These are phyloP conservation scores for Saccharomyces jurei DNA, from an alignment of 805 yeast genomes.

Conservation along the genomic window DNA sequence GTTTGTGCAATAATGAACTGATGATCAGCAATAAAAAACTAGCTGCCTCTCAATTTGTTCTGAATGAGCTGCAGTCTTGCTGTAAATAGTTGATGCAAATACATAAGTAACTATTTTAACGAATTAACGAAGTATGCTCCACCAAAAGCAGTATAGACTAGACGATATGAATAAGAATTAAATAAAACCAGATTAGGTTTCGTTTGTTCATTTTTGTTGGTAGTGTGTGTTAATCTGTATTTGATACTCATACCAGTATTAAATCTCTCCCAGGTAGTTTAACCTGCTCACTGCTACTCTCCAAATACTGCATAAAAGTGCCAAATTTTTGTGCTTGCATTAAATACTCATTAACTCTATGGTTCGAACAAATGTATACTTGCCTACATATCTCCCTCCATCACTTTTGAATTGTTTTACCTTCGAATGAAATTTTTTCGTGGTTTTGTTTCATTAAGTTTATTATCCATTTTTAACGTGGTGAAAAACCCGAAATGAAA, in stretches of 20 bases:
- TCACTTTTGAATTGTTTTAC: not conserved
- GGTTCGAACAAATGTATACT: not conserved
- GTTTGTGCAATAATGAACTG: constrained; percentile 14
- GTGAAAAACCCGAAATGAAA: not conserved
- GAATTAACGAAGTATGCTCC: not conserved
- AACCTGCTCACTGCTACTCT: not conserved
- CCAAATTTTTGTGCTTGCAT: not conserved
- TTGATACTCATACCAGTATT: not conserved
- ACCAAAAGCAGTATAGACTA: not conserved
- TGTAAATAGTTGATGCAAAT: not conserved
- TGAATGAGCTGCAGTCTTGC: constrained; percentile 8
- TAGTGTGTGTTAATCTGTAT: not conserved
- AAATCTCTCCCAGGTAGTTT: not conserved
- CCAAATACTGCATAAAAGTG: not conserved
- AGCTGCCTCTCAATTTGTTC: constrained; percentile 7
- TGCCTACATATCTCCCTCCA: not conserved
- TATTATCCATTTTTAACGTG: not conserved
- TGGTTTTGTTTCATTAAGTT: not conserved
- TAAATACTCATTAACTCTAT: not conserved
- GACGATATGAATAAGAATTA: not conserved
- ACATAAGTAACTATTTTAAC: not conserved
- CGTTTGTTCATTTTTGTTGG: not conserved
- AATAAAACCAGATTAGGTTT: not conserved
- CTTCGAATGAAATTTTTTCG: not conserved
- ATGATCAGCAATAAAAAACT: constrained; percentile 15